A percentile compares a stretch with the other conserved stretches of the same genome.
Evolutionary conservation across 176 grass and related monocot genomes (phyloP).

Genomic region (Alopecurus myosuroides): DNA sequence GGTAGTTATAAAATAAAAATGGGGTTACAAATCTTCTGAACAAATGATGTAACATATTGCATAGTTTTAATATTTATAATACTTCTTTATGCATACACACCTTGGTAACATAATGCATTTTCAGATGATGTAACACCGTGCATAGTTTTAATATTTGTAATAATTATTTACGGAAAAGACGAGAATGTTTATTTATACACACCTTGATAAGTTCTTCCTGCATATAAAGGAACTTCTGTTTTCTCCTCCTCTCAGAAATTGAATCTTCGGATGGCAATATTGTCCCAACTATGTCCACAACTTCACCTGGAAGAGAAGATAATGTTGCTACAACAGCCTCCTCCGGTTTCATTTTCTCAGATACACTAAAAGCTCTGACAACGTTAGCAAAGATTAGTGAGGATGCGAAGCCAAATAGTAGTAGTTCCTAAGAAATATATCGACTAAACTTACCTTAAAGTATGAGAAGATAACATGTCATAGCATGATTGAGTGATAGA

Average conservation of each 20-base stretch:
- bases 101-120: too few species aligned
- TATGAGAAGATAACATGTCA: conserved; percentile 96
- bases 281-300: conserved; percentile 95
- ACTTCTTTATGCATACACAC: too few species aligned
- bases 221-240: conserved; percentile 97
- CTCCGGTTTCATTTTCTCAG: conserved; percentile 97
- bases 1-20: conserved; percentile 9
- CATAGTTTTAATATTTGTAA: conserved; percentile 11
- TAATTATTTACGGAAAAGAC: background rate
- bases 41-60: too few species aligned
- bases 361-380: conserved; percentile 88
- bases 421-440: conserved; percentile 3
- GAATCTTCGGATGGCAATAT: conserved; percentile 96
- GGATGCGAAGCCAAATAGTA: conserved; percentile 14
- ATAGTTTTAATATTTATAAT: too few species aligned
- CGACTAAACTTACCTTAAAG: conserved; percentile 65
- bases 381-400: conserved; percentile 14
- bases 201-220: conserved; percentile 99
- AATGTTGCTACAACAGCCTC: conserved; percentile 97
- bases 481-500: conserved; percentile 86
- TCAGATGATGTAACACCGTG: conserved; percentile 7
- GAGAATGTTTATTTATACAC: too few species aligned
- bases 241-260: conserved; percentile 89
- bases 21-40: background rate
- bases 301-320: conserved; percentile 98